Evolutionary conservation across 2,329 filamentous ascomycete genomes (phyloP).

Genomic region (Orbilia brochopaga): DNA sequence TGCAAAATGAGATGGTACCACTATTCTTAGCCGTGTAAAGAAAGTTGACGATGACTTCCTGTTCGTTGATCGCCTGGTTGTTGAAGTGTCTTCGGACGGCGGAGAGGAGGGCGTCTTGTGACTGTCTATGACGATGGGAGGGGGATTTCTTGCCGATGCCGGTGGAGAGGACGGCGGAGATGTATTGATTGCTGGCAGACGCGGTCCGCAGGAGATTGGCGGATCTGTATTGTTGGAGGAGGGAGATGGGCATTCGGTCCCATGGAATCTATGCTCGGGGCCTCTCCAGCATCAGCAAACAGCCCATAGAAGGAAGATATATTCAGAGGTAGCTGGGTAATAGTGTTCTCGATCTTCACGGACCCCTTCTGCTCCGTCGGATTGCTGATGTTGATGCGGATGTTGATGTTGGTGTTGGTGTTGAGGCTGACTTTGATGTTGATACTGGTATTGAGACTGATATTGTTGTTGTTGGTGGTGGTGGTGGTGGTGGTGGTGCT

Average conservation of each 20-base stretch:
- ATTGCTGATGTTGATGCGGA: slow-evolving; percentile 7
- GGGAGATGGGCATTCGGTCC: slow-evolving; percentile 60
- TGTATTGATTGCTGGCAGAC: slow-evolving; percentile 69
- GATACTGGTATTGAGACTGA: not conserved
- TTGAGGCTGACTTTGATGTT: not conserved
- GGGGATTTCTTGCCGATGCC: slow-evolving; percentile 54
- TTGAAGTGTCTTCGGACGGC: slow-evolving; percentile 84
- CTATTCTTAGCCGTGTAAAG: slow-evolving; percentile 72
- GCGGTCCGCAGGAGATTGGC: slow-evolving; percentile 74
- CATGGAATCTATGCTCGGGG: slow-evolving; percentile 56
- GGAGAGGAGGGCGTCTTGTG: slow-evolving; percentile 64
- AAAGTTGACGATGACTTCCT: slow-evolving; percentile 80
- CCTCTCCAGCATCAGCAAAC: not conserved
- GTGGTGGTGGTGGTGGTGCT: not conserved
- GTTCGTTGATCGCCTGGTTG: slow-evolving; percentile 76
- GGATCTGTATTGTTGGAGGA: slow-evolving; percentile 77
- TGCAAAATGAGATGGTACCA: slow-evolving; percentile 56
- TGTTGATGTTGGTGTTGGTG: not conserved
- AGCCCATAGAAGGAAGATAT: not conserved
- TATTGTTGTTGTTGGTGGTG: not conserved
- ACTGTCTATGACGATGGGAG: slow-evolving; percentile 61
- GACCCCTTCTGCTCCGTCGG: slow-evolving; percentile 22
- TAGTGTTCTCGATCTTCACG: not conserved
- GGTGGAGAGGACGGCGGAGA: slow-evolving; percentile 67
- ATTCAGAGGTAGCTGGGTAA: not conserved